Percentiles rank a stretch among this genome's conserved stretches.
Conservation (phyloP, 306 rosid genomes). For the Cicer arietinum region DNA sequence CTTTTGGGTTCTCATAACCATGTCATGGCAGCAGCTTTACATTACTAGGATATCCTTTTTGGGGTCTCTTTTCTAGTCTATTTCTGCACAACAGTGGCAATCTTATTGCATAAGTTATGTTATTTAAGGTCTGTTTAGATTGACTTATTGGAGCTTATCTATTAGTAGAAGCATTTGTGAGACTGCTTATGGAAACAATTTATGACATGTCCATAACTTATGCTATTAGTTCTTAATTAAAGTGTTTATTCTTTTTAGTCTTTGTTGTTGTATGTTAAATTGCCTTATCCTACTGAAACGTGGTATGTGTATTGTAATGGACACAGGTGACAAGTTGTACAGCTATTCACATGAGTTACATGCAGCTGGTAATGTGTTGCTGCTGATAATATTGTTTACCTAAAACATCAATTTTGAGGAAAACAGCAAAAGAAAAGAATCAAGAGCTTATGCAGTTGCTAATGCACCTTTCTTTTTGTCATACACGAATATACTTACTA, state of each 20-base stretch:
- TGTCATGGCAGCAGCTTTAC: background rate
- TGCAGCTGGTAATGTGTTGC: slow-evolving; percentile 35
- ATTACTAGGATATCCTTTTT: background rate
- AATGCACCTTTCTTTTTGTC: slow-evolving; percentile 24
- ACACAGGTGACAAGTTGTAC: slow-evolving; percentile 47
- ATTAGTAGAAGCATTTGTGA: too few species aligned
- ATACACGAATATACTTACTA: slow-evolving; percentile 23
- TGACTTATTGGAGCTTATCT: too few species aligned
- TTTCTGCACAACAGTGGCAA: slow-evolving; percentile 33
- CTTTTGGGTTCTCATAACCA: background rate
- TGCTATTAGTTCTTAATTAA: too few species aligned
- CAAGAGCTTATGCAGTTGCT: slow-evolving; percentile 29
- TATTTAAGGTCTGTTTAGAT: too few species aligned
- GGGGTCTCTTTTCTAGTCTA: background rate
- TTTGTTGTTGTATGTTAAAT: slow-evolving; percentile 18
- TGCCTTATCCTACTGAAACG: background rate
- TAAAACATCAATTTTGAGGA: slow-evolving; percentile 32
- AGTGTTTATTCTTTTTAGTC: background rate
- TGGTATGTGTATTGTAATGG: slow-evolving; percentile 33
- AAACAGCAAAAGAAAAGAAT: slow-evolving; percentile 33
- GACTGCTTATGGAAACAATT: too few species aligned
- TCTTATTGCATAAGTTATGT: slow-evolving; percentile 16
- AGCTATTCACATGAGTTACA: slow-evolving; percentile 38
- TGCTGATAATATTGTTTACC: slow-evolving; percentile 31
- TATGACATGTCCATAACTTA: too few species aligned